Evolutionary conservation across 2,329 filamentous ascomycete genomes (phyloP).

Genomic region (Aspergillus amoenus): DNA sequence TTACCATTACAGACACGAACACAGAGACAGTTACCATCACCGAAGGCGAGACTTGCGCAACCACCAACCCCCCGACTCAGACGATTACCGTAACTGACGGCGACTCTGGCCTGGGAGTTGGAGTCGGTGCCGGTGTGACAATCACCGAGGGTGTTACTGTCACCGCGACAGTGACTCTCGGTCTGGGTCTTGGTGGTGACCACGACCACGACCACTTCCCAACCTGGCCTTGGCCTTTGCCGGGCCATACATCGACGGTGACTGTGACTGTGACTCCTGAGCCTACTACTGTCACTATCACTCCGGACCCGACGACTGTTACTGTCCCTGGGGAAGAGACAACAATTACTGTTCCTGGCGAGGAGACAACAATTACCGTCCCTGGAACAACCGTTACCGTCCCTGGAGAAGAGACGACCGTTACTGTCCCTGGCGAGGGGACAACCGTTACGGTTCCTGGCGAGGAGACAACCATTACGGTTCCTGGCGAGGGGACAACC

Average conservation of each 20-base stretch:
- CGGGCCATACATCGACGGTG: too few species aligned
- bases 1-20: too few species aligned
- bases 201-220: background rate
- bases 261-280: slow-evolving; percentile 15
- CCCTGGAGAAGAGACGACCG: background rate
- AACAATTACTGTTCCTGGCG: background rate
- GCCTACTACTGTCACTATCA: too few species aligned
- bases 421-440: background rate
- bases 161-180: background rate
- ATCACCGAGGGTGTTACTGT: background rate
- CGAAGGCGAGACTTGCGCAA: background rate
- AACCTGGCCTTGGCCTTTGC: too few species aligned
- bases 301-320: too few species aligned
- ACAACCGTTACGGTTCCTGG: too few species aligned
- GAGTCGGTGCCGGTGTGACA: background rate
- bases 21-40: background rate
- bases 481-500: too few species aligned
- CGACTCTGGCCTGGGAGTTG: background rate
- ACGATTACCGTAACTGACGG: background rate
- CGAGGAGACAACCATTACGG: too few species aligned
- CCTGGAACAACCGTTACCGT: slow-evolving; percentile 1
- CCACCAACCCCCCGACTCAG: background rate
- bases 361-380: background rate
- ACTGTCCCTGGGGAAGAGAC: too few species aligned
- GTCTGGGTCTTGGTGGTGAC: background rate